Evolutionary conservation across 148 eudicot species (phyloP), one percentile per base, ranked within the genome.

Genomic region (Rhododendron molle): DNA sequence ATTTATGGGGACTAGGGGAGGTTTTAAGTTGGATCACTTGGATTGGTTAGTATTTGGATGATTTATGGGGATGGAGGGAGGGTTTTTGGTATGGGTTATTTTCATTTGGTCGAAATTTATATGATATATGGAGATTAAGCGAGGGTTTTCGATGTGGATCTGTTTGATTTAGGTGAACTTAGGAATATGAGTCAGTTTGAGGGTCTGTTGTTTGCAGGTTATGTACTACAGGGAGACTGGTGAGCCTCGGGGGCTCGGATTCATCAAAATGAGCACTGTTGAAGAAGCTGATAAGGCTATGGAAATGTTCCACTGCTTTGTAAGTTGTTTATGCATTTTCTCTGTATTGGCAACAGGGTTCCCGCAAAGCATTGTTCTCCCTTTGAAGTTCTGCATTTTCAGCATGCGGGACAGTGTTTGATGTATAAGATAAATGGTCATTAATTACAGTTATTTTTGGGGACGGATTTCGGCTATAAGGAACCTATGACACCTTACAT

Each of bases 241-340:
- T 82, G 93, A 89, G 90, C 94, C 96, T 88, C 89, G 99, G 50
- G 98, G 98, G 34, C 95, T 95, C 86, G 98, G 95, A n/a, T 96
- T 96, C 88, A 95, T 96, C 89, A 93, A 98, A 0, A 96, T 96
- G 99, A 92, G 95, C 86, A 95, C 94, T 54, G 95, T 92, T 86
- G 97, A 92, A 86, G 95, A 95, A 89, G 98, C 98, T 81, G 96
- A 92, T 54, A 93, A 90, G 74, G 98, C 98, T 84, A 94, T 93
- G 50, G 95, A 93, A 62, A 38, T 93, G 94, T 92, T 93, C 88
- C 85, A 93, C 78, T 89, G 91, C 30, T 91, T 87, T 89, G 98
- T 38, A 38, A 38, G 43, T 38, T 38, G 43, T 38, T 5, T 38
- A 5, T 40, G 44, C 44, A 40, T 40, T 94, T 47, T 47, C 50